A percentile compares a stretch with the other conserved stretches of the same genome.
Evolutionary conservation across 306 rosid genomes (phyloP).

Genomic region (Mimosa bimucronata): DNA sequence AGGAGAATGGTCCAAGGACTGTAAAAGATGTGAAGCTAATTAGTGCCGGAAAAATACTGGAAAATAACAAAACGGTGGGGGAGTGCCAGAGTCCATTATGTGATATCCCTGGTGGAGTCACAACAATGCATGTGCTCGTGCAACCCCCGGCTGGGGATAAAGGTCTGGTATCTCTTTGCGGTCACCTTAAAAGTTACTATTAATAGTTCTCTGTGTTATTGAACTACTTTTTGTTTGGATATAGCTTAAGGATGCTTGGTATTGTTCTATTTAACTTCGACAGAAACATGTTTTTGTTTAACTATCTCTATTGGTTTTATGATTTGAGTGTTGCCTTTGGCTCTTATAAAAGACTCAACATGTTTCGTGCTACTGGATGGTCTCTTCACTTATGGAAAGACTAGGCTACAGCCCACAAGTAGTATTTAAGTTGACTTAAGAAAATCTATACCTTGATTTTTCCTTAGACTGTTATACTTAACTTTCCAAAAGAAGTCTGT

Average conservation of each 20-base stretch:
- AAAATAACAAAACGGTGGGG: slow-evolving; percentile 82
- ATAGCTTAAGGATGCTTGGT: not conserved
- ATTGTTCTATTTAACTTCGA: slow-evolving; percentile 5
- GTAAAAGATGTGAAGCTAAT: slow-evolving; percentile 90
- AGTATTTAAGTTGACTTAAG: not conserved
- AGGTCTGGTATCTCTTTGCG: slow-evolving; percentile 52
- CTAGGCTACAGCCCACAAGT: not conserved
- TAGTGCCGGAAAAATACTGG: slow-evolving; percentile 81
- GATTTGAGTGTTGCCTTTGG: not conserved
- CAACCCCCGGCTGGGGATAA: slow-evolving; percentile 72
- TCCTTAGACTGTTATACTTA: not conserved
- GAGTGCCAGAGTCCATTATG: slow-evolving; percentile 85
- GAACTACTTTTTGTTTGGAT: not conserved
- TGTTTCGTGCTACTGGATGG: not conserved
- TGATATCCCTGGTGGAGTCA: slow-evolving; percentile 80
- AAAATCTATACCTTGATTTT: slow-evolving; percentile 1
- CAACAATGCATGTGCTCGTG: slow-evolving; percentile 90
- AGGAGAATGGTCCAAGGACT: slow-evolving; percentile 85
- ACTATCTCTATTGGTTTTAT: not conserved
- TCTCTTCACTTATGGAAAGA: not conserved
- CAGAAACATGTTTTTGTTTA: not conserved
- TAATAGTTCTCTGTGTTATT: not conserved
- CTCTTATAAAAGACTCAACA: not conserved
- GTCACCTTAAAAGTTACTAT: slow-evolving; percentile 13
- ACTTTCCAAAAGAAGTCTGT: slow-evolving; percentile 11